Percentiles rank a stretch among this genome's conserved stretches.
phyloP scores from a whole-genome alignment of 2,329 filamentous ascomycete species.

The Penicillium glabrum region DNA sequence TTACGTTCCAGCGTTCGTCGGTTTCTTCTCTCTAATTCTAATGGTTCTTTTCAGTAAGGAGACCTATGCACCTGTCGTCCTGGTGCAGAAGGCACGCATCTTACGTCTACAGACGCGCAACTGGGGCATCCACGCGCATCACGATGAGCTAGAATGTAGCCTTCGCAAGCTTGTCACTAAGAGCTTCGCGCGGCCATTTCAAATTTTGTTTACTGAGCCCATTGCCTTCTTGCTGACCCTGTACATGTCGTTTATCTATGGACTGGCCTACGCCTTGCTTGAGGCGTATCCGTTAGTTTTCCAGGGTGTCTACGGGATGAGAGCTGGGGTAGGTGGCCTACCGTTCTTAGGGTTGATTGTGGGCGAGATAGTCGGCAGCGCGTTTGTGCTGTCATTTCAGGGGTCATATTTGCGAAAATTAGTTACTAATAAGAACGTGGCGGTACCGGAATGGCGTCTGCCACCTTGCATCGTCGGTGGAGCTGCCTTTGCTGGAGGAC shows the following conservation, averaged over 20 bases:
- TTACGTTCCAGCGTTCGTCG: conserved; percentile 56
- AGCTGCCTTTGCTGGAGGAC: conserved; percentile 32
- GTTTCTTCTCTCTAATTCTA: conserved; percentile 45
- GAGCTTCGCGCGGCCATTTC: conserved; percentile 48
- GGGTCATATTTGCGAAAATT: no score
- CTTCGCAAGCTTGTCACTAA: conserved; percentile 48
- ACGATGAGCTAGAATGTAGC: conserved; percentile 55
- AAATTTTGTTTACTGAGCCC: conserved; percentile 42
- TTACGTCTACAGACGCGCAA: conserved; percentile 56
- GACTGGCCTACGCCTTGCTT: conserved; percentile 31
- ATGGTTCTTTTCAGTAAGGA: conserved; percentile 51
- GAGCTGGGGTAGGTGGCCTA: conserved; percentile 29
- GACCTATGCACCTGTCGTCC: conserved; percentile 51
- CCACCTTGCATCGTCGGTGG: conserved; percentile 33
- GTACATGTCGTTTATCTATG: conserved; percentile 36
- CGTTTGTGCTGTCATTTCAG: conserved; percentile 32
- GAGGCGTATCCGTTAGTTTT: conserved; percentile 31
- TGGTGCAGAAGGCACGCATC: conserved; percentile 44
- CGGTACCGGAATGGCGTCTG: conserved; percentile 35
- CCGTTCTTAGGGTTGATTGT: conserved; percentile 32
- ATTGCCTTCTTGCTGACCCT: conserved; percentile 29
- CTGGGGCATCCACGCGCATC: conserved; percentile 60
- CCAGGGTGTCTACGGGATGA: conserved; percentile 32
- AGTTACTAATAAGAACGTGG: no score
- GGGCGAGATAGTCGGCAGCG: conserved; percentile 29